phyloP scores from a whole-genome alignment of 129 eudicot species.

The Scalesia atractyloides region DNA sequence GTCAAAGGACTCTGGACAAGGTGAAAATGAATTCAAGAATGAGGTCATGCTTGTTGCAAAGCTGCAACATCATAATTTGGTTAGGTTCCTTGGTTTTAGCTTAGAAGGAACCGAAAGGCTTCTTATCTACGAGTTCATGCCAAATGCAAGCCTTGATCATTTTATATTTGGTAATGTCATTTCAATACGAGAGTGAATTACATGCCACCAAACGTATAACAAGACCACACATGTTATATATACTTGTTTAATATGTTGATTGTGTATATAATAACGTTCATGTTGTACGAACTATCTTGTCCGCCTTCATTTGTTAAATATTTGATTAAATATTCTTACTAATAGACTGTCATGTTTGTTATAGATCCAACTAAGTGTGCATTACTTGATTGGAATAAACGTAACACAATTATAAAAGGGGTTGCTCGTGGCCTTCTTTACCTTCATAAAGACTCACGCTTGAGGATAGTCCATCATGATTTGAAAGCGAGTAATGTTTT shows the following conservation, averaged over 20 bases:
- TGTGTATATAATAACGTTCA: not conserved
- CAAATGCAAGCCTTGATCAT: slow-evolving; percentile 4
- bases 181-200: not conserved
- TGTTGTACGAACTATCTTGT: not conserved
- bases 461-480: slow-evolving; percentile 44
- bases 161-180: not conserved
- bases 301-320: not conserved
- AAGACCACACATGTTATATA: not conserved
- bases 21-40: not conserved
- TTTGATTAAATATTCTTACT: not conserved
- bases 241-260: not conserved
- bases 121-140: not conserved
- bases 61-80: not conserved
- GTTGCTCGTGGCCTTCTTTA: slow-evolving; percentile 8
- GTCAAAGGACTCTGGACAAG: not conserved
- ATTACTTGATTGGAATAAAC: not conserved
- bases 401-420: not conserved
- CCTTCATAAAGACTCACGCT: slow-evolving; percentile 41
- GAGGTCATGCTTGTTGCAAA: slow-evolving; percentile 5
- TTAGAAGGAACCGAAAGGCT: not conserved
- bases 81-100: slow-evolving; percentile 1
- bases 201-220: not conserved
- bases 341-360: not conserved
- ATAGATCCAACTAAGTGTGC: not conserved
- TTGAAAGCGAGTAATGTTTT: slow-evolving; percentile 49